Conservation (phyloP, 176 grass and related monocot genomes). For the Pontederia paniculata region DNA sequence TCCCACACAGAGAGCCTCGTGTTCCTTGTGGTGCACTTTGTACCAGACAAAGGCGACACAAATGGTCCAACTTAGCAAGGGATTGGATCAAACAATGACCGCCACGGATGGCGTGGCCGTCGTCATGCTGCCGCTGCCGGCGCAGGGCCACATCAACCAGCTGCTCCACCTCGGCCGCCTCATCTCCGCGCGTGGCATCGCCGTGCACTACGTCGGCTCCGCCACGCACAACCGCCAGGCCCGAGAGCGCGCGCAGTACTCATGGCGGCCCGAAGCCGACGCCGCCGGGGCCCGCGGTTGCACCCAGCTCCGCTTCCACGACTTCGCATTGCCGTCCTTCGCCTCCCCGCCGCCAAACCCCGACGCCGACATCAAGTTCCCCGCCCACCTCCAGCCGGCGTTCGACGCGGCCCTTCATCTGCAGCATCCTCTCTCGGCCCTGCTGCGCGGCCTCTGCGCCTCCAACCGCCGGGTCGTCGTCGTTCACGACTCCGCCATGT, state of each 20-base stretch:
- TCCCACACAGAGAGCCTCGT: too few relatives aligned
- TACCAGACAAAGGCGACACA: too few relatives aligned
- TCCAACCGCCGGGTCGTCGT: constrained; percentile 28
- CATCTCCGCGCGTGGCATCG: constrained; percentile 12
- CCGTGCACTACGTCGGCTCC: constrained; percentile 15
- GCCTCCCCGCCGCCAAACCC: constrained; percentile 25
- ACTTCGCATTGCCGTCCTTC: constrained; percentile 27
- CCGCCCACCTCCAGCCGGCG: constrained; percentile 34
- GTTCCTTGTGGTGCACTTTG: too few relatives aligned
- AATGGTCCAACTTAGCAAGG: too few relatives aligned
- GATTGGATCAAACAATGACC: too few relatives aligned
- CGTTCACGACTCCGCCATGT: constrained; percentile 37
- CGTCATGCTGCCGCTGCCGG: not conserved
- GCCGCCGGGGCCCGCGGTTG: not conserved
- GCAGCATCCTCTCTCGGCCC: constrained; percentile 18
- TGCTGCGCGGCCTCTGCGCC: constrained; percentile 24
- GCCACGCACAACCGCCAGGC: not conserved
- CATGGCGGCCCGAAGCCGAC: constrained; percentile 13
- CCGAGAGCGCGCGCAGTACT: not conserved
- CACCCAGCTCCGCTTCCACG: constrained; percentile 29
- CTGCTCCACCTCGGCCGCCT: constrained; percentile 9
- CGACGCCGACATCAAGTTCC: constrained; percentile 19
- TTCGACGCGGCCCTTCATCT: constrained; percentile 27
- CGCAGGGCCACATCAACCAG: constrained; percentile 6
- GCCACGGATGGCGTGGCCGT: not conserved